A percentile compares a stretch with the other conserved stretches of the same genome.
These are phyloP conservation scores for Aleurites moluccanus DNA, from an alignment of 441 rosid species.

Conservation along the genomic window DNA sequence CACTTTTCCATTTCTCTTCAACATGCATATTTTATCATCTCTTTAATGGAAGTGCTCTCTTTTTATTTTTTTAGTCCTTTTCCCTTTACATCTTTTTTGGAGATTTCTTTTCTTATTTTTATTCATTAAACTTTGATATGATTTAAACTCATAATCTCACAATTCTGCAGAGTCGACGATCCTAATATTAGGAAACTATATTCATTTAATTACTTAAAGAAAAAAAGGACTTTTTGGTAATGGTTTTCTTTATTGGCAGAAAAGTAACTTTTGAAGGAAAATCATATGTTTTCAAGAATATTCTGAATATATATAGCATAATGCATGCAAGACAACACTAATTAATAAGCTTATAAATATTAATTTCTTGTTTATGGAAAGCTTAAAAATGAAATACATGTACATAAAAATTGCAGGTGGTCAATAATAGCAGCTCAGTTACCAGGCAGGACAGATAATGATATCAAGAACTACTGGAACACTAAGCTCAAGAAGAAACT, in stretches of 20 bases:
- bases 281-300: constrained; percentile 21
- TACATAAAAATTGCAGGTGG: constrained; percentile 55
- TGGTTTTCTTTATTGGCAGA: neutral
- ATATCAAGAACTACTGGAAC: constrained; percentile 96
- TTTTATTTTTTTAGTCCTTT: no score
- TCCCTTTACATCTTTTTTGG: neutral
- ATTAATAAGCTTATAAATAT: no score
- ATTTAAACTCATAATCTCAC: no score
- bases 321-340: constrained; percentile 24
- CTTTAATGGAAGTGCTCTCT: neutral
- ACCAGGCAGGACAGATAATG: constrained; percentile 94
- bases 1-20: neutral
- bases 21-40: neutral
- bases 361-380: no score
- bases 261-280: constrained; percentile 8
- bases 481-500: constrained; percentile 95
- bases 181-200: neutral
- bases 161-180: no score
- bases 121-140: no score
- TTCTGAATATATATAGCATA: constrained; percentile 8
- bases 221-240: neutral
- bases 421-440: constrained; percentile 91
- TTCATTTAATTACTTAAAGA: neutral
- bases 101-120: no score
- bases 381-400: no score